Conservation (phyloP, 1,139 yeast species). For the Scheffersomyces parashehatae region DNA sequence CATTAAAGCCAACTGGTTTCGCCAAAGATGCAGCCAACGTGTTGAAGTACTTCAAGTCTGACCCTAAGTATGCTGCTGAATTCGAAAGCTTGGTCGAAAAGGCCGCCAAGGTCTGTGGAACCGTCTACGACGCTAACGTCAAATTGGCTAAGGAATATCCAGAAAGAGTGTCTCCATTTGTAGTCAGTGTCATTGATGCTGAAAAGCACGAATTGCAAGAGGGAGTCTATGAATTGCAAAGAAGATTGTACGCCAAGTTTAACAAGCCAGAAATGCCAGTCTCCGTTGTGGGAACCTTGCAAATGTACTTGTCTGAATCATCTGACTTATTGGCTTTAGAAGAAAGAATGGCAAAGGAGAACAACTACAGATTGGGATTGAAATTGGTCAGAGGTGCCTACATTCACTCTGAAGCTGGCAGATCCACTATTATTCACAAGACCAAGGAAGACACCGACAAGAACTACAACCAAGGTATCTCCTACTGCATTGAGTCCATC, state of each 20-base stretch:
- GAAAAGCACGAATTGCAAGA: slow-evolving; percentile 86
- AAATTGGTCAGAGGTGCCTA: slow-evolving; percentile 98
- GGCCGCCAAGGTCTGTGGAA: slow-evolving; percentile 58
- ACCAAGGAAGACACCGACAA: slow-evolving; percentile 77
- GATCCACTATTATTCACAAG: slow-evolving; percentile 66
- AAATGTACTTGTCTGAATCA: slow-evolving; percentile 83
- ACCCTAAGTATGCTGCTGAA: slow-evolving; percentile 42
- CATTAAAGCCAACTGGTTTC: slow-evolving; percentile 91
- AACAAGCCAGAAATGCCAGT: slow-evolving; percentile 60
- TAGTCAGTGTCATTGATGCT: slow-evolving; percentile 88
- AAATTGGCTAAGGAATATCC: slow-evolving; percentile 56
- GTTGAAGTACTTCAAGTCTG: slow-evolving; percentile 58
- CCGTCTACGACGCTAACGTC: slow-evolving; percentile 58
- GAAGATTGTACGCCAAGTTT: slow-evolving; percentile 73
- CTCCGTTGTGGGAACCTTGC: slow-evolving; percentile 88
- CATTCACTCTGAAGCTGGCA: slow-evolving; percentile 81
- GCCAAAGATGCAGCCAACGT: slow-evolving; percentile 74
- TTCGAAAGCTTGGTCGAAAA: slow-evolving; percentile 66
- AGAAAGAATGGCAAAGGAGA: slow-evolving; percentile 60
- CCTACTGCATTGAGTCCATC: slow-evolving; percentile 63
- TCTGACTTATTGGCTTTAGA: slow-evolving; percentile 62
- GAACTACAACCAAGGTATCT: slow-evolving; percentile 73
- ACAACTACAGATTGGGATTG: slow-evolving; percentile 75
- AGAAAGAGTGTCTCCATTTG: slow-evolving; percentile 73
- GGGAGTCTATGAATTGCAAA: slow-evolving; percentile 89